Percentiles rank a stretch among this genome's conserved stretches.
Evolutionary conservation across 192 early-diverging fungal genomes (phyloP).

Genomic region (Coemansia sp.): DNA sequence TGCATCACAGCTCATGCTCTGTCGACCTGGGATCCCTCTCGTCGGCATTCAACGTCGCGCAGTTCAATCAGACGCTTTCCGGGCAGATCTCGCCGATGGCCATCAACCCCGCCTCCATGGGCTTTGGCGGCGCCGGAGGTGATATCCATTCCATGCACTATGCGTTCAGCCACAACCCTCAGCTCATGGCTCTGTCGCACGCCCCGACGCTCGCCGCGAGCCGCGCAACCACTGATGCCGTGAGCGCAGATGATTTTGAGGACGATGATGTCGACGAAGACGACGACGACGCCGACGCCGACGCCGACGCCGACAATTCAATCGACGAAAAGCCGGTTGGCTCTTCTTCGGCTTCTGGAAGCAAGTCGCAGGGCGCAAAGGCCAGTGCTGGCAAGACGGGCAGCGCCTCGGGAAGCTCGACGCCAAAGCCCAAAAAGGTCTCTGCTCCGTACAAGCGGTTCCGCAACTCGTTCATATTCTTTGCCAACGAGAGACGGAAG

Average conservation of each 20-base stretch:
- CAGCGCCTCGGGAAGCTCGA: conserved; percentile 6
- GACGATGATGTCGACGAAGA: conserved; percentile 18
- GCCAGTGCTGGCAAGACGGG: conserved; percentile 5
- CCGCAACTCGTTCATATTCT: conserved; percentile 54
- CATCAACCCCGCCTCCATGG: conserved; percentile 14
- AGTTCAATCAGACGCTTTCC: conserved; percentile 24
- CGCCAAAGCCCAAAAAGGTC: conserved; percentile 12
- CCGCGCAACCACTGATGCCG: conserved; percentile 3
- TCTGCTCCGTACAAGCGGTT: conserved; percentile 46
- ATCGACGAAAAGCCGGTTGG: background rate
- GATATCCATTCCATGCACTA: conserved; percentile 5
- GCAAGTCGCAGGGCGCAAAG: background rate
- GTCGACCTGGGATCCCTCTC: conserved; percentile 33
- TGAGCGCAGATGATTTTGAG: conserved; percentile 9
- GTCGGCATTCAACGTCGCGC: conserved; percentile 30
- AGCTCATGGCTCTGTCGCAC: background rate
- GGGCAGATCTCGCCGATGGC: conserved; percentile 30
- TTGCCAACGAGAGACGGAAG: conserved; percentile 49
- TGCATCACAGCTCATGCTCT: conserved; percentile 31
- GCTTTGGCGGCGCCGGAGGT: background rate
- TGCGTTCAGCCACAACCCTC: background rate
- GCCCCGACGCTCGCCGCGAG: background rate
- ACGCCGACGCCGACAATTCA: conserved; percentile 19
- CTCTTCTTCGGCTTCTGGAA: background rate
- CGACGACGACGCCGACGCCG: conserved; percentile 28